Conservation (phyloP, 495 filamentous ascomycete genomes). For the Aspergillus ostianus region DNA sequence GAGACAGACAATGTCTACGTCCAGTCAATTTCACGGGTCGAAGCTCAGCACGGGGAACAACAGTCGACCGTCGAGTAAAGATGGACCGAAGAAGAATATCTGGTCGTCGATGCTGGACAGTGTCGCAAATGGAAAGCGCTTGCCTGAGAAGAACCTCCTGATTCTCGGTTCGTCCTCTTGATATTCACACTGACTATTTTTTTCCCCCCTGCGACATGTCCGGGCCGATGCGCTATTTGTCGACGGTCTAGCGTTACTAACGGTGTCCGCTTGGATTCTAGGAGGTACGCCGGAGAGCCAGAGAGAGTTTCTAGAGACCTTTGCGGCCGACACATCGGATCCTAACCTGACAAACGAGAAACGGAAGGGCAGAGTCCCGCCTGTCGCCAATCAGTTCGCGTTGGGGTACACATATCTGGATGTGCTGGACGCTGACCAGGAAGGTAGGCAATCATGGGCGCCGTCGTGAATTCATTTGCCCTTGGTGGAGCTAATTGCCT, state of each 20-base stretch:
- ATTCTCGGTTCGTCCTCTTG: conserved; percentile 63
- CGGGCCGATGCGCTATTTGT: neutral
- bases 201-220: neutral
- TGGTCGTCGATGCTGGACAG: conserved; percentile 92
- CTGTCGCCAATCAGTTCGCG: conserved; percentile 89
- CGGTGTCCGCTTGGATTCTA: conserved; percentile 24
- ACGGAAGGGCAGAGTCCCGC: conserved; percentile 64
- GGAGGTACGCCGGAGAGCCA: conserved; percentile 88
- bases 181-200: neutral
- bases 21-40: conserved; percentile 38
- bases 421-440: conserved; percentile 90
- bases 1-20: conserved; percentile 41
- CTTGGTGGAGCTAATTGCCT: conserved; percentile 1
- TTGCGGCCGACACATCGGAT: conserved; percentile 61
- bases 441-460: conserved; percentile 53
- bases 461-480: conserved; percentile 1
- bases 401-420: conserved; percentile 95
- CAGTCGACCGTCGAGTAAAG: conserved; percentile 61
- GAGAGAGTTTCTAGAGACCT: conserved; percentile 81
- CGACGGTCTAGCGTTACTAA: neutral
- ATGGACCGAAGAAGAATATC: conserved; percentile 81
- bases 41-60: conserved; percentile 34
- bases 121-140: conserved; percentile 83
- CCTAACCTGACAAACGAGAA: conserved; percentile 54
- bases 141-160: conserved; percentile 90